phyloP scores from a whole-genome alignment of 768 basidiomycete species.

The Xanthoconium purpureum region DNA sequence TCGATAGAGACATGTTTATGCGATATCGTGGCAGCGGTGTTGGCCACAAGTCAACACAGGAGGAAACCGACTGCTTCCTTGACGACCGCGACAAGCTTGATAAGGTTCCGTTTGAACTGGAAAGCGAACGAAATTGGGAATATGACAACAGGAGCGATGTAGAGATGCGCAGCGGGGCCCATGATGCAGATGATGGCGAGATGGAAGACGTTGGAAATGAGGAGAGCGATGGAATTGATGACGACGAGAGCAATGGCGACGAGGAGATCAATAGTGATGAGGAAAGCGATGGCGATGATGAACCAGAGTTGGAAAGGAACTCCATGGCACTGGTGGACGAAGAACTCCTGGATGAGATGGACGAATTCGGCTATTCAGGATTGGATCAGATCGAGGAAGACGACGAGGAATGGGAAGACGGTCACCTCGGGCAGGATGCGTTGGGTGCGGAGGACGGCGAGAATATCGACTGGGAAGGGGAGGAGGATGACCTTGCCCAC shows the following conservation, averaged over 20 bases:
- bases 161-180: too few species aligned
- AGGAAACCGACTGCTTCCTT: background rate
- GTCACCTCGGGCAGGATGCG: background rate
- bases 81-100: background rate
- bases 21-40: background rate
- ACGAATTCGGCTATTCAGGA: background rate
- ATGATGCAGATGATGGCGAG: too few species aligned
- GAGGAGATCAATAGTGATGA: too few species aligned
- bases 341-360: background rate
- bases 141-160: rapidly evolving
- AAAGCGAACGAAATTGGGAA: background rate
- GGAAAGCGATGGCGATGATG: background rate
- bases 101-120: background rate
- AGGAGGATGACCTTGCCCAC: too few species aligned
- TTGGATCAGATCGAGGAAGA: background rate
- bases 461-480: too few species aligned
- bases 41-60: background rate
- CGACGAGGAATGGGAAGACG: background rate
- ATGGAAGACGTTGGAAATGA: too few species aligned
- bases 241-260: too few species aligned
- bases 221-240: too few species aligned
- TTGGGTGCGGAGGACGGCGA: background rate
- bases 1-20: slow-evolving; percentile 4
- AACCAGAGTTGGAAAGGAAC: too few species aligned
- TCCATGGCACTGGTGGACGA: too few species aligned